These are phyloP conservation scores for Triticum timopheevii DNA, from an alignment of 176 grass and related monocot genomes.

Conservation along the genomic window DNA sequence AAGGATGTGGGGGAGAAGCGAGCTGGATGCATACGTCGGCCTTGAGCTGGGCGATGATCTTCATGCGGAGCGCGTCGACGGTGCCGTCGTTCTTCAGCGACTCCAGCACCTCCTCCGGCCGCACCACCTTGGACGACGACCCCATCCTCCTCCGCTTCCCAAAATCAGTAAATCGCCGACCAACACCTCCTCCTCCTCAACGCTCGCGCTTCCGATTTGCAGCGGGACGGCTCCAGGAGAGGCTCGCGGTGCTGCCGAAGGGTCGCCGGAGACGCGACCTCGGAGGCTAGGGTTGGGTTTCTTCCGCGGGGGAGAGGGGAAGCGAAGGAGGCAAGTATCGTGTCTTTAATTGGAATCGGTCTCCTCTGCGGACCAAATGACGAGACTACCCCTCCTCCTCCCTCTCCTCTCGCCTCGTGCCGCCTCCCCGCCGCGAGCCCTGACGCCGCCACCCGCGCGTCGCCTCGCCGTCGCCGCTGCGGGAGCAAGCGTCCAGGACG, in stretches of 20 bases:
- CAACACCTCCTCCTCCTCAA: not conserved
- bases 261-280: constrained; percentile 4
- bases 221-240: not conserved
- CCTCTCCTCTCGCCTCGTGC: not conserved
- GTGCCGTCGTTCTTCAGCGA: constrained; percentile 92
- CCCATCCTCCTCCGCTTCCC: constrained; percentile 36
- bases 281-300: constrained; percentile 15
- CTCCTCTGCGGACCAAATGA: constrained; percentile 26
- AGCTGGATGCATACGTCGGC: constrained; percentile 59
- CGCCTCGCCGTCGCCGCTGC: not conserved
- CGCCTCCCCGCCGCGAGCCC: not conserved
- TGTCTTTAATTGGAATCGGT: not conserved
- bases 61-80: constrained; percentile 91
- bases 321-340: not conserved
- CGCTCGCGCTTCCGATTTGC: not conserved
- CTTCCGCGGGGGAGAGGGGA: not conserved
- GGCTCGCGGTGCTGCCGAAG: not conserved
- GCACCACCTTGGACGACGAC: constrained; percentile 61
- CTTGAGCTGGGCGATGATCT: constrained; percentile 93
- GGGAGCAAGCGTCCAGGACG: not conserved
- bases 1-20: not conserved
- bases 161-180: not conserved
- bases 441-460: not conserved
- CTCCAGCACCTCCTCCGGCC: constrained; percentile 84
- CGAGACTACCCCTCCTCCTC: constrained; percentile 43